Evolutionary conservation across 1,139 yeast genomes (phyloP).

Genomic region (Diutina neorugosa): DNA sequence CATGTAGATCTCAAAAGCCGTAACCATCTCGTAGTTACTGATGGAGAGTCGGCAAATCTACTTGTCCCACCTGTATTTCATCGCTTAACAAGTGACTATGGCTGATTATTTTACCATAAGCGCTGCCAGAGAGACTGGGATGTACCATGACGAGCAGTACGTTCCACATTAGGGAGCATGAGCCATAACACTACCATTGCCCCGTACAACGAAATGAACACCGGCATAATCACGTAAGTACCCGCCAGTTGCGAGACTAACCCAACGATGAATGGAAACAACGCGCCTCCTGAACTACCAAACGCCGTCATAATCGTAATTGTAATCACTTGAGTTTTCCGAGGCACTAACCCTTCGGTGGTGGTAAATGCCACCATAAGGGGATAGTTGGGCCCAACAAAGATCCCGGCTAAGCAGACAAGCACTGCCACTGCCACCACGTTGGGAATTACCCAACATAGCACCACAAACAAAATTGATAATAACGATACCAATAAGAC

Average conservation of each 20-base stretch:
- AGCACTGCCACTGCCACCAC: slow-evolving; percentile 31
- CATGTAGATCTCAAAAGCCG: too few species aligned
- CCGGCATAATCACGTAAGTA: slow-evolving; percentile 44
- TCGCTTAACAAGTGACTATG: too few species aligned
- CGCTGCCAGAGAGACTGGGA: neutral
- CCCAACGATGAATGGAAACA: slow-evolving; percentile 46
- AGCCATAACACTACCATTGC: slow-evolving; percentile 33
- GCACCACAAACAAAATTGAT: slow-evolving; percentile 23
- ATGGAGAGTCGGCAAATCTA: too few species aligned
- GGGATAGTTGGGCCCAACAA: slow-evolving; percentile 46
- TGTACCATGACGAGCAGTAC: neutral
- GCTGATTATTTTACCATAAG: neutral
- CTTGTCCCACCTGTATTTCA: too few species aligned
- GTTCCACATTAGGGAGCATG: slow-evolving; percentile 25
- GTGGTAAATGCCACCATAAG: slow-evolving; percentile 27
- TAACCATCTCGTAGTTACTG: too few species aligned
- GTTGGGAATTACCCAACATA: slow-evolving; percentile 37
- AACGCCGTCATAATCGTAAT: slow-evolving; percentile 46
- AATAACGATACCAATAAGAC: slow-evolving; percentile 22
- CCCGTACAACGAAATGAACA: slow-evolving; percentile 28
- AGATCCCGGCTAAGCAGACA: slow-evolving; percentile 35
- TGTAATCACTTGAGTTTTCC: slow-evolving; percentile 42
- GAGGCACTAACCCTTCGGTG: slow-evolving; percentile 30
- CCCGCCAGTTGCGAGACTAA: slow-evolving; percentile 39
- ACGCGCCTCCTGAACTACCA: slow-evolving; percentile 51